Evolutionary conservation across 1,284 basidiomycete species (phyloP).

Genomic region (Neonothopanus nambi): DNA sequence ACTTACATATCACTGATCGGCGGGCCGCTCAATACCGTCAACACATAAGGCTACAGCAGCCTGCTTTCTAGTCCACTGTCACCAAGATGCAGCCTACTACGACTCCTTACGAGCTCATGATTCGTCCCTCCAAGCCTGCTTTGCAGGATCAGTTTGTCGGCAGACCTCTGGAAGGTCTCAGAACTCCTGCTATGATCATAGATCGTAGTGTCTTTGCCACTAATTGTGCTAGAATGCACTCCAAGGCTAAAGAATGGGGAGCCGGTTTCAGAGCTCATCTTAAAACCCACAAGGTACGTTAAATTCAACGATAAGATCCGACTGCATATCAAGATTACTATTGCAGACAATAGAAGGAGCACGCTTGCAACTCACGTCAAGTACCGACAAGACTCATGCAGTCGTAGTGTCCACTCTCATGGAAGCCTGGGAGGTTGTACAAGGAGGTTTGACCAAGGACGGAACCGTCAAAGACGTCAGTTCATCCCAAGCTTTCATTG

Average conservation of each 20-base stretch:
- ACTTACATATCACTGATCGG: neutral
- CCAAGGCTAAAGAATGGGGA: constrained; percentile 61
- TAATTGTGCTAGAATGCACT: constrained; percentile 76
- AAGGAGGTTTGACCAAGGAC: constrained; percentile 68
- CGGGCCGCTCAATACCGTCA: constrained; percentile 1
- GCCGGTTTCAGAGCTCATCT: constrained; percentile 79
- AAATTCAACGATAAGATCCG: neutral
- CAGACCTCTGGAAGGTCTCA: constrained; percentile 54
- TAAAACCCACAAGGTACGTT: constrained; percentile 76
- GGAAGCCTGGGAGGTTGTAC: constrained; percentile 77
- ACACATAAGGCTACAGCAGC: neutral
- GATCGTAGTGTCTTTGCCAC: constrained; percentile 68
- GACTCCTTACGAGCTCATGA: constrained; percentile 48
- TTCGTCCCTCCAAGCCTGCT: constrained; percentile 50
- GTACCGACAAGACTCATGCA: constrained; percentile 51
- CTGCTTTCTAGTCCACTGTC: neutral
- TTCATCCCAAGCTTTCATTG: no score
- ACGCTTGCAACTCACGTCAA: constrained; percentile 62
- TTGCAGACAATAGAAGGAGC: constrained; percentile 75
- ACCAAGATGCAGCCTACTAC: constrained; percentile 38
- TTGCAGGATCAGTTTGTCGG: constrained; percentile 64
- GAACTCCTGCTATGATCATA: constrained; percentile 80
- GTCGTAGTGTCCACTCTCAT: constrained; percentile 79
- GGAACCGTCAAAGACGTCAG: constrained; percentile 75
- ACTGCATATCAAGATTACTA: neutral